Conservation (phyloP, 2,329 filamentous ascomycete species). For the Penicillium sp. region DNA sequence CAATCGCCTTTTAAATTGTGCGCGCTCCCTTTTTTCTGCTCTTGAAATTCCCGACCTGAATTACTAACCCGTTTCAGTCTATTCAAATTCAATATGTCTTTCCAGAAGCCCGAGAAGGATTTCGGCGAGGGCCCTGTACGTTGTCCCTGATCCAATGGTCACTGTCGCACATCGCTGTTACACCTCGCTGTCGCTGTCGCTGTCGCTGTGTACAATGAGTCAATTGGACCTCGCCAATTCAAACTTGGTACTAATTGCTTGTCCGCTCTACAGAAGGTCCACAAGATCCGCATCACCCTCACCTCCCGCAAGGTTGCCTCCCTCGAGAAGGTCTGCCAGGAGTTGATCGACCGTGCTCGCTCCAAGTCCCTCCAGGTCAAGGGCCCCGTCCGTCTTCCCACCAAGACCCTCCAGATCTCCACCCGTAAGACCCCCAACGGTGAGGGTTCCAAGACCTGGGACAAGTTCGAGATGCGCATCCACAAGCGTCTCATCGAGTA, state of each 20-base stretch:
- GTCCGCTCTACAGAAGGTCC: conserved; percentile 66
- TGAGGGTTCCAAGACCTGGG: conserved; percentile 99
- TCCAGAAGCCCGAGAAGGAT: conserved; percentile 93
- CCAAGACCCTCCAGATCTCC: conserved; percentile 94
- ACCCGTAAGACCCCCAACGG: conserved; percentile 99
- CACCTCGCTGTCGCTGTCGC: conserved; percentile 12
- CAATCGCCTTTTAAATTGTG: conserved; percentile 31
- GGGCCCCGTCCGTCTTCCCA: conserved; percentile 95
- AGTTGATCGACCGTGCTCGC: conserved; percentile 98
- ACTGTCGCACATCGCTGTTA: conserved; percentile 4
- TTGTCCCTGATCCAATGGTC: conserved; percentile 26
- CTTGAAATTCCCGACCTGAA: conserved; percentile 15
- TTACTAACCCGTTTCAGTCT: conserved; percentile 24
- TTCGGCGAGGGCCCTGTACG: conserved; percentile 81
- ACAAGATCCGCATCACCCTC: conserved; percentile 98
- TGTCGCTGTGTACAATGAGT: background rate
- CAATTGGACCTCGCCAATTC: background rate
- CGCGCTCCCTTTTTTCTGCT: background rate
- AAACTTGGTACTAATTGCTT: conserved; percentile 12
- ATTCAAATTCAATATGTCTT: conserved; percentile 69
- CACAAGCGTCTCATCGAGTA: conserved; percentile 97
- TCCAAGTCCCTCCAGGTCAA: conserved; percentile 98
- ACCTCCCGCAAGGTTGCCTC: conserved; percentile 91
- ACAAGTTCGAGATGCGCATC: conserved; percentile 98
- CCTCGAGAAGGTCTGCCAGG: conserved; percentile 96